phyloP scores from a whole-genome alignment of 106 monocot species.

The Phalaenopsis equestris region DNA sequence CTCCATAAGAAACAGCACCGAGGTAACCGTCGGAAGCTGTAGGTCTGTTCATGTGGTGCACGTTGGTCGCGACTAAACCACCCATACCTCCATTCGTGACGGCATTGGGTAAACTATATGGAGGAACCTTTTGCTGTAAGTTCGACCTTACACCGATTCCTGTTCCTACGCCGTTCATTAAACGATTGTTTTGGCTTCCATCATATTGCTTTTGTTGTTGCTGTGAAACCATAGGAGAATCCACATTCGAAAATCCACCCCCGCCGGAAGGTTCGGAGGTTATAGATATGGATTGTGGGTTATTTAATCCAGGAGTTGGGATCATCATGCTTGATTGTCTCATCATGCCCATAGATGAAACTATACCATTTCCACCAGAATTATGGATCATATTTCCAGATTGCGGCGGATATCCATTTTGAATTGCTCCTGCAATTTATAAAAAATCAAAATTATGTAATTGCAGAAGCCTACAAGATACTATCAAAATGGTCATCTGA shows the following conservation, averaged over 20 bases:
- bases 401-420: constrained; percentile 50
- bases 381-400: constrained; percentile 34
- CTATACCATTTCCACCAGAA: constrained; percentile 33
- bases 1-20: constrained; percentile 34
- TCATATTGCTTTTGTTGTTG: constrained; percentile 59
- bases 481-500: neutral
- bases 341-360: constrained; percentile 33
- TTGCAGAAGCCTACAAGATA: neutral
- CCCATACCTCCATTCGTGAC: constrained; percentile 45
- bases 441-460: neutral
- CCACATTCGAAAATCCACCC: constrained; percentile 35
- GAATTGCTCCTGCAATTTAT: constrained; percentile 18
- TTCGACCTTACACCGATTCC: constrained; percentile 39
- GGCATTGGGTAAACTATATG: constrained; percentile 57
- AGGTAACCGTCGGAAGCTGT: constrained; percentile 40
- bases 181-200: constrained; percentile 48
- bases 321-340: constrained; percentile 76
- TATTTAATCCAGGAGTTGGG: constrained; percentile 85
- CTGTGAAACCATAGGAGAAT: constrained; percentile 37
- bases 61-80: constrained; percentile 34
- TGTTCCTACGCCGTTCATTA: constrained; percentile 41
- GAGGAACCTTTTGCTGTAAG: constrained; percentile 45
- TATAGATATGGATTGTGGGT: constrained; percentile 33
- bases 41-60: constrained; percentile 36
- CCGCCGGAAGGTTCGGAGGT: constrained; percentile 40